Percentiles rank a stretch among this genome's conserved stretches.
Evolutionary conservation across 768 basidiomycete species (phyloP).

Genomic region (Pholiota conissans): DNA sequence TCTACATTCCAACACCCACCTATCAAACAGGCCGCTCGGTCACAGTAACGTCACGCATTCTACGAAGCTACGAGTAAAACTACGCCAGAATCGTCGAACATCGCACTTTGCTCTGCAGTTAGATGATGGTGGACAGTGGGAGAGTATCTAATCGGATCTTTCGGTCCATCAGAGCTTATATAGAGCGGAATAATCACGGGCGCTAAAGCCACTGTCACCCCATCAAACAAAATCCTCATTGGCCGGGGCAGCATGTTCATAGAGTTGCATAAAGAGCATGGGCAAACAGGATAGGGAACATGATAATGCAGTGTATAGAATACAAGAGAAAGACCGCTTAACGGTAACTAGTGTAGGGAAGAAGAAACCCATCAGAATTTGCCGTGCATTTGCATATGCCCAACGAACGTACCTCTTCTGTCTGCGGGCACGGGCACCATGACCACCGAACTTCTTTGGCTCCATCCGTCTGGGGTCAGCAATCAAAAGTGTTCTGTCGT

Average conservation of each 20-base stretch:
- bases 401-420: conserved; percentile 79
- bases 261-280: conserved; percentile 34
- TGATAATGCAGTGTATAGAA: conserved; percentile 46
- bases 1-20: background rate
- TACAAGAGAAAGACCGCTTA: conserved; percentile 42
- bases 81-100: background rate
- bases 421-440: conserved; percentile 96
- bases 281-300: conserved; percentile 35
- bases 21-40: background rate
- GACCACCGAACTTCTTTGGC: conserved; percentile 99
- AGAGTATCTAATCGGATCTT: no score
- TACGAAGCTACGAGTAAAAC: no score
- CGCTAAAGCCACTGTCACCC: no score
- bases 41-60: conserved; percentile 14
- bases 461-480: conserved; percentile 97
- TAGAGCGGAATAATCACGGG: no score
- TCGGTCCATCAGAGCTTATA: no score
- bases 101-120: no score
- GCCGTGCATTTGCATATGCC: background rate
- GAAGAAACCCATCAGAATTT: conserved; percentile 1
- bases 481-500: conserved; percentile 89
- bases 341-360: conserved; percentile 66
- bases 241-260: conserved; percentile 15
- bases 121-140: no score
- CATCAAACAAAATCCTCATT: background rate